These are phyloP conservation scores for Sanghuangporus sanghuang DNA, from an alignment of 1,284 basidiomycete genomes.

Conservation along the genomic window DNA sequence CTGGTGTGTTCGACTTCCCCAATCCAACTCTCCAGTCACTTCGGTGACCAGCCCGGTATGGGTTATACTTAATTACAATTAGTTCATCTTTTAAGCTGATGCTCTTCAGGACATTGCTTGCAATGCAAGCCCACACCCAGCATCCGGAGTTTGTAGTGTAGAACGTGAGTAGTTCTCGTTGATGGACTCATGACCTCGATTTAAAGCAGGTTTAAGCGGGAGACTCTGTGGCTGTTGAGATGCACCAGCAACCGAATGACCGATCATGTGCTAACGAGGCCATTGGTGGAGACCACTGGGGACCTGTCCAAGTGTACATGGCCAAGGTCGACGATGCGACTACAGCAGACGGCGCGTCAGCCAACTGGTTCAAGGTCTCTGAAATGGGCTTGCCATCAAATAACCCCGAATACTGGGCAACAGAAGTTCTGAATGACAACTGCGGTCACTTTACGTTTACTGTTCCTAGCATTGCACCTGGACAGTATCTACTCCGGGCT, in stretches of 20 bases:
- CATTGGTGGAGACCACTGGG: slow-evolving; percentile 45
- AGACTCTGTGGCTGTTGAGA: slow-evolving; percentile 44
- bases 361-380: slow-evolving; percentile 48
- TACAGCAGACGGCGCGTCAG: slow-evolving; percentile 36
- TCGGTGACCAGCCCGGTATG: slow-evolving; percentile 33
- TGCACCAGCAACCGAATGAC: slow-evolving; percentile 47
- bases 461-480: slow-evolving; percentile 42
- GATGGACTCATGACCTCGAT: neutral
- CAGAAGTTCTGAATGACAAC: slow-evolving; percentile 41
- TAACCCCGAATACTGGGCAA: slow-evolving; percentile 43
- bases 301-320: slow-evolving; percentile 43
- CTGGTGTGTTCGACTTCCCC: slow-evolving; percentile 40
- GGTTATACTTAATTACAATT: slow-evolving; percentile 4
- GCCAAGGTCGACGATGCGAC: slow-evolving; percentile 43
- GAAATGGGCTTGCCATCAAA: slow-evolving; percentile 43
- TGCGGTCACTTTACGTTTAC: slow-evolving; percentile 48
- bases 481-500: slow-evolving; percentile 47
- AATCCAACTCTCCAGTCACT: slow-evolving; percentile 44
- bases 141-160: slow-evolving; percentile 36
- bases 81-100: neutral
- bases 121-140: slow-evolving; percentile 33
- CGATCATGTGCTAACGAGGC: slow-evolving; percentile 43
- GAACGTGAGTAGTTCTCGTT: slow-evolving; percentile 29
- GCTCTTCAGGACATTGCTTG: slow-evolving; percentile 41
- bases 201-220: slow-evolving; percentile 31